Percentiles rank a stretch among this genome's conserved stretches.
phyloP scores from a whole-genome alignment of 1,284 basidiomycete species.

The Puccinia novopanici region DNA sequence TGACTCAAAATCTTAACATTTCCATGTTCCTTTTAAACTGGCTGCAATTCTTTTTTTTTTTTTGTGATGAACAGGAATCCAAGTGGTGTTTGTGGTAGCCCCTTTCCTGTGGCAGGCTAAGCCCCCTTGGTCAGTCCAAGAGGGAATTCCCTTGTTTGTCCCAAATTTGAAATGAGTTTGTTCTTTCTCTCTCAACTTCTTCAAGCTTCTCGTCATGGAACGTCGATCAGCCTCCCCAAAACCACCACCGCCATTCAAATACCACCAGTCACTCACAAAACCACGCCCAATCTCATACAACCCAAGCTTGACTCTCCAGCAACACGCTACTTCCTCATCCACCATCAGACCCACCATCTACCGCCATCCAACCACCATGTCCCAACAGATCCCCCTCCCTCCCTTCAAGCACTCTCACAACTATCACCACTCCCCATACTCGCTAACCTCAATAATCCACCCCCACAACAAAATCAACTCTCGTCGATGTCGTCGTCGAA shows the following conservation, averaged over 20 bases:
- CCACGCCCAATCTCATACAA: conserved; percentile 27
- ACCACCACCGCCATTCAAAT: neutral
- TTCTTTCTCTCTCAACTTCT: no score
- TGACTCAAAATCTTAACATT: no score
- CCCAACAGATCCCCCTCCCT: neutral
- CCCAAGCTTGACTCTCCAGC: neutral
- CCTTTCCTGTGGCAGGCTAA: no score
- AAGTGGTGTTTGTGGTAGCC: no score
- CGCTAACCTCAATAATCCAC: neutral
- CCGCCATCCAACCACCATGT: neutral
- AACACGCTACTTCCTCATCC: neutral
- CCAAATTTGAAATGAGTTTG: no score
- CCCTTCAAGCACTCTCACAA: conserved; percentile 23
- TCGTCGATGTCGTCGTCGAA: conserved; percentile 51
- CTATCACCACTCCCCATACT: neutral
- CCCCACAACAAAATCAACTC: conserved; percentile 33
- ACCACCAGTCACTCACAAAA: conserved; percentile 9
- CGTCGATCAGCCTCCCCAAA: conserved; percentile 14
- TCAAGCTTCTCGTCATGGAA: neutral
- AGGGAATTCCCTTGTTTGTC: no score
- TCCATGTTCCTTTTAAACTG: no score
- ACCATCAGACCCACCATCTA: neutral
- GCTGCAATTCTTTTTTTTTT: no score
- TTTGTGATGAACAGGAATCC: no score
- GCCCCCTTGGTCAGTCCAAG: no score